Evolutionary conservation across 2,329 filamentous ascomycete species (phyloP).

Genomic region (Ascomycota sp.): DNA sequence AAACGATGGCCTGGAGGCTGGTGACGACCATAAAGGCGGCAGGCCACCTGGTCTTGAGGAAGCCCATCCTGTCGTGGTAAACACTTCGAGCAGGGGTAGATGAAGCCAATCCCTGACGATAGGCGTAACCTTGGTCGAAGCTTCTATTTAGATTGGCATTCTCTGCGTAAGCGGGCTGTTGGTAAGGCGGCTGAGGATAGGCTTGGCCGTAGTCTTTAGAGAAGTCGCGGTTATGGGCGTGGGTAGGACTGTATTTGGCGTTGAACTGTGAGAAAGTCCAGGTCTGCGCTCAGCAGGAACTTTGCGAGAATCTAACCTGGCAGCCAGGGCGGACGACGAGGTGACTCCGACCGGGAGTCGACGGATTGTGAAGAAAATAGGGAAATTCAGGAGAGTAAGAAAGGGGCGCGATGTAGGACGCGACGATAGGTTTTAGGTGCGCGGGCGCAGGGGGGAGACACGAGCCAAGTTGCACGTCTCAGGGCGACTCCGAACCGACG

Average conservation of each 20-base stretch:
- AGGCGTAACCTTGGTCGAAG: conserved; percentile 16
- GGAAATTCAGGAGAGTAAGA: no score
- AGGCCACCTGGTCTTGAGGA: conserved; percentile 71
- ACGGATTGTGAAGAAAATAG: conserved; percentile 1
- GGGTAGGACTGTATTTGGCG: conserved; percentile 6
- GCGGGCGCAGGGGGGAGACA: no score
- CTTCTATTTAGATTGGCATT: conserved; percentile 10
- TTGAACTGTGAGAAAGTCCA: conserved; percentile 15
- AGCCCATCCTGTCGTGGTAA: conserved; percentile 32
- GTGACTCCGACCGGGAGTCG: conserved; percentile 17
- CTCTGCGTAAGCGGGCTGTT: conserved; percentile 7
- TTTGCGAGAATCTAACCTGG: conserved; percentile 19
- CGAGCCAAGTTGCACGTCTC: no score
- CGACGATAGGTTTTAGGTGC: no score
- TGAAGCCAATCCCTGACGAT: conserved; percentile 15
- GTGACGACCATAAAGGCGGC: conserved; percentile 64
- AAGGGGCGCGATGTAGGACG: no score
- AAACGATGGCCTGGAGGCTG: conserved; percentile 56
- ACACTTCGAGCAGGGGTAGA: conserved; percentile 13
- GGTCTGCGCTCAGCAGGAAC: conserved; percentile 18
- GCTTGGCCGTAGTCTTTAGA: conserved; percentile 13
- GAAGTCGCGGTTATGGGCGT: conserved; percentile 9
- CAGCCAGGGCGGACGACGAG: conserved; percentile 16
- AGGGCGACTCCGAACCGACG: no score
- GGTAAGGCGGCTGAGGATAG: conserved; percentile 12